Evolutionary conservation across 1,284 basidiomycete genomes (phyloP).

Genomic region (Cutaneotrichosporon sp.): DNA sequence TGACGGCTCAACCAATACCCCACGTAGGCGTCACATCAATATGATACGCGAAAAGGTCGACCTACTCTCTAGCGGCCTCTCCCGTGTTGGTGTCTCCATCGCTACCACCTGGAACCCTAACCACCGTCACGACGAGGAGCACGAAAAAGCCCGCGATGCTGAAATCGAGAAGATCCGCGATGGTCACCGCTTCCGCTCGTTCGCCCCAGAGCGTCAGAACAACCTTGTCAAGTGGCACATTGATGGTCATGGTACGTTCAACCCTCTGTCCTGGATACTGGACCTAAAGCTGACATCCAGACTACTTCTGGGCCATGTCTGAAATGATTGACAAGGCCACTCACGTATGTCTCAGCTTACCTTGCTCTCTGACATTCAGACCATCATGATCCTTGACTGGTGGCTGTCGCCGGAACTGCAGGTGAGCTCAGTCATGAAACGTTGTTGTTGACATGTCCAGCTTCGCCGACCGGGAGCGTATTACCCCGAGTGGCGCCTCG

Average conservation of each 20-base stretch:
- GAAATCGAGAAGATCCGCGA: conserved; percentile 69
- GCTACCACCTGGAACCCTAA: conserved; percentile 53
- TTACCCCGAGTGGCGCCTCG: conserved; percentile 80
- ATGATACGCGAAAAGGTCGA: conserved; percentile 43
- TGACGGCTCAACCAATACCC: conserved; percentile 3
- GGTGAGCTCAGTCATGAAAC: conserved; percentile 23
- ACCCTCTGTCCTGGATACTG: not conserved
- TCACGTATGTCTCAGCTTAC: conserved; percentile 33
- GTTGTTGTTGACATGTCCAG: conserved; percentile 28
- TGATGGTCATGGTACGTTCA: conserved; percentile 67
- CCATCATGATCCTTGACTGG: conserved; percentile 77
- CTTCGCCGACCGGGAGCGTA: conserved; percentile 82
- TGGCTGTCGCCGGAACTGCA: conserved; percentile 86
- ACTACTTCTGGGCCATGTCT: conserved; percentile 90
- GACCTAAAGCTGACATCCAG: conserved; percentile 28
- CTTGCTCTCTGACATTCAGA: conserved; percentile 39
- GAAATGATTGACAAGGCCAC: conserved; percentile 70
- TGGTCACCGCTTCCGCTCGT: conserved; percentile 78
- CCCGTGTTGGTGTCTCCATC: conserved; percentile 40
- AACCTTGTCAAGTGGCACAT: conserved; percentile 89
- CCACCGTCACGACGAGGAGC: conserved; percentile 67
- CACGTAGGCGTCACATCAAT: not conserved
- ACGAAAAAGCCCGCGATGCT: conserved; percentile 65
- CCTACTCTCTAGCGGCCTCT: conserved; percentile 37
- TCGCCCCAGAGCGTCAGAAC: conserved; percentile 66